Evolutionary conservation across 768 basidiomycete genomes (phyloP), one percentile per base, ranked within the genome.

Genomic region (Tubosaeta sp.): DNA sequence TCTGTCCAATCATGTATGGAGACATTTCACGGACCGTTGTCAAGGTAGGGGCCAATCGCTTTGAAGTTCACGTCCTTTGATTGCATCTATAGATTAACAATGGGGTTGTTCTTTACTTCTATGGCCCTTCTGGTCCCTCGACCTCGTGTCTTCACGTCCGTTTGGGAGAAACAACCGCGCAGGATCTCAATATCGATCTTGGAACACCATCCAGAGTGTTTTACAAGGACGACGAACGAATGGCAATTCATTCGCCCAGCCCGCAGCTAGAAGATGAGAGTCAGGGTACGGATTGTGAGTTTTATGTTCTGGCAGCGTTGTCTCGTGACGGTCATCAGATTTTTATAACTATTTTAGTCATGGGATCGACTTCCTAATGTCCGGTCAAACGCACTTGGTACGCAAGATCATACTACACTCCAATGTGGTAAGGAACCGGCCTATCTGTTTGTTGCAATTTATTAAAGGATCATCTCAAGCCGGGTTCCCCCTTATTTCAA

Each of bases 331-430:
- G 35, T 56, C 53, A 48, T 46, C 53, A 91, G 90, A 92, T 67
- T 92, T 93, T 65, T 92, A 89, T 69, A 95, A 94, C 61, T 96
- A 96, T 62, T 92, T 94, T 58, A 87, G 93, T 58, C 83, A 92
- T 60, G 93, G 93, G 2, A 70, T 96, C 18, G 93, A 96, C 64
- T 89, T 94, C 55, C 76, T 94, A 25, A 76, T 96, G 16, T 86
- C 83, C 21, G 85, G 80, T 42, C 74, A 73, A 19, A 79, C 77
- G 14, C 90, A 94, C 59, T 59, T 79, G 6, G 87, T 94, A 18
- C 80, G 77, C 64, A 96, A 96, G 76, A 87, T 95, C 32, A 73
- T 95, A 22, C 70, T 91, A 7, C 93, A 96, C 63, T 82, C 92
- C 3, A 96, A 95, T 58, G 79, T 93, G 51, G 93, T 94, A 63